Conservation (phyloP, 257 asterid species). For the Petunia secreta region DNA sequence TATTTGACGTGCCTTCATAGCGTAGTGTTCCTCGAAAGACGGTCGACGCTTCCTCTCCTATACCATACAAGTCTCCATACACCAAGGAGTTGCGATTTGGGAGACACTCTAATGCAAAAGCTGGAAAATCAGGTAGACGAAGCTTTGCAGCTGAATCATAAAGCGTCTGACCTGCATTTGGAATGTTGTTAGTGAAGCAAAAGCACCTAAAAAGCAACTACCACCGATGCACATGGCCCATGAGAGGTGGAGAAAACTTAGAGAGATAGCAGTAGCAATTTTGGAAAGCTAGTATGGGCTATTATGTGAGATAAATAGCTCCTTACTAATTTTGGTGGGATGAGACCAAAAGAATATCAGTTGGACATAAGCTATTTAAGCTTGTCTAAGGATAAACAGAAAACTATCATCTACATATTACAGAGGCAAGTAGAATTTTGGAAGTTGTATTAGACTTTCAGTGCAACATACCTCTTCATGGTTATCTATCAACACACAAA, state of each 20-base stretch:
- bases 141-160: constrained; percentile 84
- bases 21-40: constrained; percentile 94
- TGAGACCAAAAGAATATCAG: background rate
- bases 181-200: constrained; percentile 6
- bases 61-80: constrained; percentile 85
- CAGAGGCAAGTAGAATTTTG: constrained; percentile 10
- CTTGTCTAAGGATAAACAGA: background rate
- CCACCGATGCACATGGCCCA: background rate
- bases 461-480: background rate
- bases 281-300: background rate
- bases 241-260: background rate
- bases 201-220: background rate
- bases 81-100: constrained; percentile 88
- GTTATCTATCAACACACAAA: background rate
- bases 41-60: constrained; percentile 79
- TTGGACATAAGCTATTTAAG: background rate
- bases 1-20: constrained; percentile 69
- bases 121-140: constrained; percentile 79
- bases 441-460: constrained; percentile 1
- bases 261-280: background rate
- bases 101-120: constrained; percentile 95
- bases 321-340: background rate
- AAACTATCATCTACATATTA: constrained; percentile 1
- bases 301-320: background rate
- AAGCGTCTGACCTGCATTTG: constrained; percentile 71